Base-by-base conservation (phyloP, 768 basidiomycete genomes). In the Tylopilus felleus region DNA sequence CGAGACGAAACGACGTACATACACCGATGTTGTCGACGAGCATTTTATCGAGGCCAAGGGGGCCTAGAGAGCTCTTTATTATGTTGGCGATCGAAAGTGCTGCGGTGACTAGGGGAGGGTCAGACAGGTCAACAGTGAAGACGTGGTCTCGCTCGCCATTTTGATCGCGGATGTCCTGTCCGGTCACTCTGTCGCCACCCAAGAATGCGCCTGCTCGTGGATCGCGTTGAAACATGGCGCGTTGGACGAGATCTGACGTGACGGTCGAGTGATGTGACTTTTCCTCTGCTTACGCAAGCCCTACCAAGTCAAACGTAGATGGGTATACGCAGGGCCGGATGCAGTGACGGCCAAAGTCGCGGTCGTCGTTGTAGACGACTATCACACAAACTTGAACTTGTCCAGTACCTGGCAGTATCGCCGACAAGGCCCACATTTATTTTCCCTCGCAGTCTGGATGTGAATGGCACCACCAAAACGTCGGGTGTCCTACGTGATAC, bases 11-110 rank as follows among this genome's bases (percentile, higher is more conserved):
- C 25, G 19, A 42, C 3, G 35, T 10, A 74, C 88, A 65, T 67
- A 95, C 93, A 61, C 94, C 95, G 60, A 98, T 94, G 74, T 96
- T 95, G 72, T 98, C 95, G 16, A 98, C 94, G 52, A 97, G 80
- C 96, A 98, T 93, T 74, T 96, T 94, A 68, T 96, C 94, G 9
- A 94, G 84, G 35, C 96, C 96, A 50, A 98, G 78, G 9, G 97
- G 97, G 6, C 97, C 97, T 51, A 99, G 68, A 25, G 93, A 96
- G 64, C 90, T 96, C 80, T 95, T 97, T 38, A 99, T 85, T 63
- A 98, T 88, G 73, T 99, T 99, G 55, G 97, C 93, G 66, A 99
- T 97, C 7, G 96, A 87, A 67, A 91, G 87, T 43, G 95, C 96
- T 42, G 96, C 97, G 65, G 93, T 82, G 63, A 98, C 96, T 97